Evolutionary conservation across 2,329 filamentous ascomycete species (phyloP).

Genomic region (Clonostachys chloroleuca): DNA sequence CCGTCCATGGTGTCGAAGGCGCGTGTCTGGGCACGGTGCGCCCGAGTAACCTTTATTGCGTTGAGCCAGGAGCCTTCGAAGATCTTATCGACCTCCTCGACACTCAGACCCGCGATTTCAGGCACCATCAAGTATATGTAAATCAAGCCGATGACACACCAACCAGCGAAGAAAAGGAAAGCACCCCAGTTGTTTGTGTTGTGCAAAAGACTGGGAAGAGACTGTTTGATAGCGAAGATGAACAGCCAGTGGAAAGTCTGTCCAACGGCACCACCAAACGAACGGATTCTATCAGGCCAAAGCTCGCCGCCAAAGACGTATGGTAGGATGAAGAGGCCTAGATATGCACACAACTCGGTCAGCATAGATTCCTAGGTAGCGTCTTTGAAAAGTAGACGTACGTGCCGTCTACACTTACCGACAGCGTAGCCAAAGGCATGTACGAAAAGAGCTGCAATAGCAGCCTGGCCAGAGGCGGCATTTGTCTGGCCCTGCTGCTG

Average conservation of each 20-base stretch:
- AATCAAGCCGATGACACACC: conserved; percentile 25
- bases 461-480: conserved; percentile 22
- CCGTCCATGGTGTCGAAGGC: conserved; percentile 99
- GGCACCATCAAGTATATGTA: conserved; percentile 33
- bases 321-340: conserved; percentile 27
- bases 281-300: conserved; percentile 37
- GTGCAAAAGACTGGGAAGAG: conserved; percentile 14
- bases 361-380: no score
- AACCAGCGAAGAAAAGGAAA: conserved; percentile 33
- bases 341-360: no score
- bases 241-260: conserved; percentile 25
- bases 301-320: conserved; percentile 38
- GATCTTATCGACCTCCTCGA: conserved; percentile 29
- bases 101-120: conserved; percentile 26
- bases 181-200: conserved; percentile 30
- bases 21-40: conserved; percentile 92
- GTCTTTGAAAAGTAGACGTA: no score
- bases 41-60: no score
- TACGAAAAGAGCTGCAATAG: conserved; percentile 35
- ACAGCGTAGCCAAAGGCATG: conserved; percentile 38
- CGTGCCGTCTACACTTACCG: conserved; percentile 6
- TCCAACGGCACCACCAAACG: conserved; percentile 33
- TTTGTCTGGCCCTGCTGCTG: conserved; percentile 13
- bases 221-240: conserved; percentile 26
- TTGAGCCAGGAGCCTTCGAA: conserved; percentile 19